Evolutionary conservation across 768 basidiomycete species (phyloP).

Genomic region (Leccinum obscurum): DNA sequence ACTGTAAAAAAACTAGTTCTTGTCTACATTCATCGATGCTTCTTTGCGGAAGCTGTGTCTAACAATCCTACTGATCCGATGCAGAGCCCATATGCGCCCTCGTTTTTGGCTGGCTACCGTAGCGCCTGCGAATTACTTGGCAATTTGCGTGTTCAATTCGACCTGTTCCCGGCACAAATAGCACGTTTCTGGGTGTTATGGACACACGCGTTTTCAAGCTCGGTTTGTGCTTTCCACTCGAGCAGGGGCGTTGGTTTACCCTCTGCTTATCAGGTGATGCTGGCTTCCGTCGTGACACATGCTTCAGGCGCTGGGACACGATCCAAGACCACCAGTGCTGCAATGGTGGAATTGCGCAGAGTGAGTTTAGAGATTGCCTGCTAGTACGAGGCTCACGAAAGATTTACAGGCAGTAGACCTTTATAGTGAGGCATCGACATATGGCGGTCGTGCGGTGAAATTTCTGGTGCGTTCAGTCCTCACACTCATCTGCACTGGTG

Average conservation of each 20-base stretch:
- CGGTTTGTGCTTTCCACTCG: conserved; percentile 40
- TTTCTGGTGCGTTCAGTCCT: conserved; percentile 52
- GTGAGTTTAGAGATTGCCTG: conserved; percentile 12
- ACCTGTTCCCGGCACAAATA: conserved; percentile 55
- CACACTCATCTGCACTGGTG: not conserved
- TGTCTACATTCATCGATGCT: conserved; percentile 72
- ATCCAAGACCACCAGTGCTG: conserved; percentile 70
- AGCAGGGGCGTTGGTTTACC: not conserved
- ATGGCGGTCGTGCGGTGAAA: conserved; percentile 68
- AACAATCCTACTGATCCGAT: conserved; percentile 68
- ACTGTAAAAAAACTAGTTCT: conserved; percentile 44
- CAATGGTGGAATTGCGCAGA: conserved; percentile 59
- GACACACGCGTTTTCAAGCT: conserved; percentile 69
- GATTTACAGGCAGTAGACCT: conserved; percentile 51
- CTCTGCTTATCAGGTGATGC: conserved; percentile 55
- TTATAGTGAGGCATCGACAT: conserved; percentile 59
- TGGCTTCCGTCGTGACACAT: conserved; percentile 75
- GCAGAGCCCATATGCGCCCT: conserved; percentile 63
- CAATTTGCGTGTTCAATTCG: conserved; percentile 49
- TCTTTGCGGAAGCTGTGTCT: conserved; percentile 71
- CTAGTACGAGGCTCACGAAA: not conserved
- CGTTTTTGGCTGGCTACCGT: conserved; percentile 67
- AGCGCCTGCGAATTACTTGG: conserved; percentile 60
- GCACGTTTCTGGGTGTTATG: conserved; percentile 71
- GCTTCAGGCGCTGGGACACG: conserved; percentile 44